These are phyloP conservation scores for Mantamonas sphyraenae DNA, from an alignment of 78 protist genomes.

Conservation along the genomic window DNA sequence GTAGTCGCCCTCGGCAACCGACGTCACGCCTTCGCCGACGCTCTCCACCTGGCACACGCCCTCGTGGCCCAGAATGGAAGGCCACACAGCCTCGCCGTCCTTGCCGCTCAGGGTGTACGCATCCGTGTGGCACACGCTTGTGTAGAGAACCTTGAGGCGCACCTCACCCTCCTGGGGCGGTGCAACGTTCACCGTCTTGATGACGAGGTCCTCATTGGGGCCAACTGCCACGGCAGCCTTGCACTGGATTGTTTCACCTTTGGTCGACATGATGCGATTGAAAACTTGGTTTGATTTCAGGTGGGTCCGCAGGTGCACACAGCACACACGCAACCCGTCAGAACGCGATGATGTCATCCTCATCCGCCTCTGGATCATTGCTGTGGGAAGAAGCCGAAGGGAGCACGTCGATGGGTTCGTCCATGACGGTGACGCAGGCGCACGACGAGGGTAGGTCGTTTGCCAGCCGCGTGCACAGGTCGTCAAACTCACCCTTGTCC, in stretches of 20 bases:
- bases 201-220: constrained; percentile 16
- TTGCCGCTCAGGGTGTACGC: constrained; percentile 54
- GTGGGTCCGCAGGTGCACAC: no score
- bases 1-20: constrained; percentile 62
- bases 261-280: no score
- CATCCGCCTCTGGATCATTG: no score
- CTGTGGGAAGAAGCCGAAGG: no score
- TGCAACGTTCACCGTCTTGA: constrained; percentile 73
- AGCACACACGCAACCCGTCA: no score
- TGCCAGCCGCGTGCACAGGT: neutral
- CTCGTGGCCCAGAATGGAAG: constrained; percentile 84
- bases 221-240: no score
- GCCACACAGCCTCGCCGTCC: constrained; percentile 33
- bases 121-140: constrained; percentile 92
- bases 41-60: constrained; percentile 86
- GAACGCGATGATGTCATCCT: no score
- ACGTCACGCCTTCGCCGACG: constrained; percentile 70
- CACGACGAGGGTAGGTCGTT: no score
- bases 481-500: neutral
- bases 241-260: no score
- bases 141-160: constrained; percentile 57
- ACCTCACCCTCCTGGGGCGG: constrained; percentile 90
- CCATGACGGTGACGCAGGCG: no score
- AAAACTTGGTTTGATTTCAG: no score
- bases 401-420: no score